These are phyloP conservation scores for Arachnomyces sp. DNA, from an alignment of 2,329 filamentous ascomycete genomes.

Conservation along the genomic window DNA sequence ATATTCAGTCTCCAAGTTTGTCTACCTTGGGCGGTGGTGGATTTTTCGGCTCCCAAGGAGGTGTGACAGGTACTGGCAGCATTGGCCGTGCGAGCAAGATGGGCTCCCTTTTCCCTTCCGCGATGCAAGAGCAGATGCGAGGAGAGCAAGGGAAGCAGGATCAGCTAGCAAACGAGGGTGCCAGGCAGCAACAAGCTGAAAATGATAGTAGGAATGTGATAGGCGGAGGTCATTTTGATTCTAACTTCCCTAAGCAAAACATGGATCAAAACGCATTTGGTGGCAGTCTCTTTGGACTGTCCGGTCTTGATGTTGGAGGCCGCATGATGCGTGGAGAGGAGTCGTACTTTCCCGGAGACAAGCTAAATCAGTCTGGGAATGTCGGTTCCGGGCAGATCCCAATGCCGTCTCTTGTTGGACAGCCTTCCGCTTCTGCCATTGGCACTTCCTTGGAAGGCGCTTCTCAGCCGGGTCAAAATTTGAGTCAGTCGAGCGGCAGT, in stretches of 20 bases:
- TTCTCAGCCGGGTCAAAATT: slow-evolving; percentile 25
- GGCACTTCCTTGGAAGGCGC: slow-evolving; percentile 24
- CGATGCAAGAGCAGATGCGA: slow-evolving; percentile 90
- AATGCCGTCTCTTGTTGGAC: slow-evolving; percentile 24
- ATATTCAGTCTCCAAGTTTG: slow-evolving; percentile 53
- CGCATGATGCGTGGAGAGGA: slow-evolving; percentile 14
- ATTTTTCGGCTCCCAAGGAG: slow-evolving; percentile 57
- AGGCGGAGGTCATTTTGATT: slow-evolving; percentile 53
- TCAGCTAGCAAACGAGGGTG: slow-evolving; percentile 48
- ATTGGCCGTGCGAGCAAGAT: slow-evolving; percentile 73
- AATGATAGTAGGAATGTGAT: slow-evolving; percentile 41
- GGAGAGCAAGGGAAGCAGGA: slow-evolving; percentile 54
- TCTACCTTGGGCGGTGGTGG: slow-evolving; percentile 35
- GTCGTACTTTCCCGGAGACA: slow-evolving; percentile 23
- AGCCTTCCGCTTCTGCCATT: slow-evolving; percentile 22
- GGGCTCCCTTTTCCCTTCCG: slow-evolving; percentile 75
- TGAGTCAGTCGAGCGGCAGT: slow-evolving; percentile 31
- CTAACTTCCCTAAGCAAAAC: slow-evolving; percentile 12
- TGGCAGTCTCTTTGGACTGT: slow-evolving; percentile 18
- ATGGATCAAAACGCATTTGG: slow-evolving; percentile 32
- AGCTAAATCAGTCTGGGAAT: slow-evolving; percentile 21
- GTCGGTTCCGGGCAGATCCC: slow-evolving; percentile 30
- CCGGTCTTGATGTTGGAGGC: slow-evolving; percentile 5
- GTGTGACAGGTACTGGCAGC: slow-evolving; percentile 53
- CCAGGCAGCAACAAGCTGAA: slow-evolving; percentile 51